A percentile compares a stretch with the other conserved stretches of the same genome.
phyloP scores from a whole-genome alignment of 345 rosid genomes.

The Murraya koenigii region DNA sequence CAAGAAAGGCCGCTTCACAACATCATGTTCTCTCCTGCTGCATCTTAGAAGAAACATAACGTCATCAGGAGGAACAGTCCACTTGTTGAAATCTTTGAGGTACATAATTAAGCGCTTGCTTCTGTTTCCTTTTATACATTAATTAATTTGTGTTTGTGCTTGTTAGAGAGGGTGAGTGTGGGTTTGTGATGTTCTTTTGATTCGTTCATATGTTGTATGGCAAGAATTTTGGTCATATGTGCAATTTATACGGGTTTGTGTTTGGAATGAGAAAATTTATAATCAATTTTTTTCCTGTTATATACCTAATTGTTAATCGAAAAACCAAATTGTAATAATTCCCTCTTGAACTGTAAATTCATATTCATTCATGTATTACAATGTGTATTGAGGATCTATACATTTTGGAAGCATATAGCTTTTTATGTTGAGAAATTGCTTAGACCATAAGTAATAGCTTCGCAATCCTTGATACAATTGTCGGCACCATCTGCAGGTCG shows the following conservation, averaged over 20 bases:
- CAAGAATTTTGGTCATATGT: not conserved
- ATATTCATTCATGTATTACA: too few relatives aligned
- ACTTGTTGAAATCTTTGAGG: not conserved
- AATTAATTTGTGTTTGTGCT: not conserved
- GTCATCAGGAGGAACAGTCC: not conserved
- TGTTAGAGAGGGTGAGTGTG: not conserved
- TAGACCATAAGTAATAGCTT: too few relatives aligned
- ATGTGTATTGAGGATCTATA: too few relatives aligned
- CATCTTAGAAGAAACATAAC: not conserved
- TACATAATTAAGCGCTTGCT: not conserved
- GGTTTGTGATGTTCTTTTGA: not conserved
- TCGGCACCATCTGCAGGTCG: too few relatives aligned
- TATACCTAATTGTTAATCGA: not conserved
- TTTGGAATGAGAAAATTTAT: not conserved
- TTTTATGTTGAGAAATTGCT: too few relatives aligned
- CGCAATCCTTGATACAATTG: too few relatives aligned
- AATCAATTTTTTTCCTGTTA: too few relatives aligned
- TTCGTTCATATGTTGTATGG: not conserved
- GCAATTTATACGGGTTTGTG: not conserved
- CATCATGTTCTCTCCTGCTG: not conserved
- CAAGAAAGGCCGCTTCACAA: not conserved
- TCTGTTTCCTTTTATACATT: not conserved
- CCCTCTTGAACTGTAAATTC: too few relatives aligned
- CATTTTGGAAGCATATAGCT: too few relatives aligned
- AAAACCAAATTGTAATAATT: not conserved